A percentile compares a stretch with the other conserved stretches of the same genome.
phyloP scores from a whole-genome alignment of 2,329 filamentous ascomycete genomes.

The Thelonectria blattea region DNA sequence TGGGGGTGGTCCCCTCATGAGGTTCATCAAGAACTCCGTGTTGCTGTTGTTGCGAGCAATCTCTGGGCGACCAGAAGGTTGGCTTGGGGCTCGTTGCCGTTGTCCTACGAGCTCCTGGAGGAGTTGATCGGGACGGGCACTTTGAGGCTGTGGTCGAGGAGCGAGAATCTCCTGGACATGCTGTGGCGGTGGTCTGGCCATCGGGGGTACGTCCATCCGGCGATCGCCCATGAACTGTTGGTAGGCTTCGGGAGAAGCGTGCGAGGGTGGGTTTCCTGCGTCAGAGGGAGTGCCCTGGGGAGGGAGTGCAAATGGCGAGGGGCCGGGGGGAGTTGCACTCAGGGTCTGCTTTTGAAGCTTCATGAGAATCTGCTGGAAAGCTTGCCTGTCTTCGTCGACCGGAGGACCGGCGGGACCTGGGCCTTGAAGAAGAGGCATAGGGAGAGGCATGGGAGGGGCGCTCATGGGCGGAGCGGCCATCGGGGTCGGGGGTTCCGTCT shows the following conservation, averaged over 20 bases:
- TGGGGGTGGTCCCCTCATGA: constrained; percentile 67
- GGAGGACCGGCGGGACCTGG: background rate
- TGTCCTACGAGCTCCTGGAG: constrained; percentile 66
- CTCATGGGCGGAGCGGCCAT: constrained; percentile 35
- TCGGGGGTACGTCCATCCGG: constrained; percentile 46
- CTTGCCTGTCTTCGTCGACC: constrained; percentile 76
- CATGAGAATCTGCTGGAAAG: constrained; percentile 80
- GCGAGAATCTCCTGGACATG: constrained; percentile 60
- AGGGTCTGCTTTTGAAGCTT: constrained; percentile 73
- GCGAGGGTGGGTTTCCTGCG: constrained; percentile 43
- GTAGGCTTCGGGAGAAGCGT: constrained; percentile 56
- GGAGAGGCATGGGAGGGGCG: constrained; percentile 42
- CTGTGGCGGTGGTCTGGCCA: constrained; percentile 49
- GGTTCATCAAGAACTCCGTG: constrained; percentile 82
- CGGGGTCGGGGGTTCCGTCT: constrained; percentile 56
- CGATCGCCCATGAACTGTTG: constrained; percentile 54
- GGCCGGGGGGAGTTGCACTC: constrained; percentile 53
- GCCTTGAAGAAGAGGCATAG: constrained; percentile 46
- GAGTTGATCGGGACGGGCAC: constrained; percentile 63
- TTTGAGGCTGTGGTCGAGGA: constrained; percentile 57
- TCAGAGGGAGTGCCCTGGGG: constrained; percentile 40
- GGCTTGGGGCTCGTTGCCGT: constrained; percentile 61
- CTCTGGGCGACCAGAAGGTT: constrained; percentile 55
- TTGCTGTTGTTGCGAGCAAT: constrained; percentile 63
- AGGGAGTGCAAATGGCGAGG: constrained; percentile 52